Base-by-base conservation (phyloP, 2,329 filamentous ascomycete species). In the Didymella exigua region DNA sequence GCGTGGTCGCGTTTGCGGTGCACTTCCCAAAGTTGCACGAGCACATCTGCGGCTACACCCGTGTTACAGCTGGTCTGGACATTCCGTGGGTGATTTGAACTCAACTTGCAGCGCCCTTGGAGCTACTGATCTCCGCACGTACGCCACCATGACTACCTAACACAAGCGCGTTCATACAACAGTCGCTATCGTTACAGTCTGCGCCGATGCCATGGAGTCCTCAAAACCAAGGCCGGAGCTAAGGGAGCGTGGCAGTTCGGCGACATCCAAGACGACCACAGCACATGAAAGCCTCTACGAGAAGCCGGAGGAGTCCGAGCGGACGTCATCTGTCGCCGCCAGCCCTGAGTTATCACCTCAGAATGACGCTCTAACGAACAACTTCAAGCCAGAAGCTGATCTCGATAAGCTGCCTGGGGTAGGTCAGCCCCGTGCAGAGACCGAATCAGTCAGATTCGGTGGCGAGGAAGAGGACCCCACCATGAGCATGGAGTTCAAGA, bases 381-480 rank as follows among this genome's bases (percentile, higher is more conserved):
- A 63, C 11, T 73, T 73, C 55, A 67, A 67, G 30, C 68, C 65
- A 18, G 71, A 72, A 43, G 61, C 65, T 23, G 69, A 74, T 45
- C 41, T 72, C 40, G 72, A 69, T 42, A 71, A 70, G 41, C 44
- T 63, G 16, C 68, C 67, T 30, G 54, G 54, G 9, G 33, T 51
- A n/a, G 69, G 68, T 14, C 63, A 66, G 33, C 64, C 66, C 16
- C 66, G 68, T 24, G 60, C 65, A 37, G 69, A 73, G 11, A 66
- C 65, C 4, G 70, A 68, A 34, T 66, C 67, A 21, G 66, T 71
- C 47, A 69, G 70, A 26, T 72, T 76, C 38, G 74, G 75, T 36
- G 74, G 74, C n/a, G 76, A 76, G 53, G 75, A 78, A 38, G 76
- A 77, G 50, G 73, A 77, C 30, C 74, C 73, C 10, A 68, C 72